Base-by-base conservation (phyloP, 129 eudicot genomes). In the Chrysanthemum makinoi region DNA sequence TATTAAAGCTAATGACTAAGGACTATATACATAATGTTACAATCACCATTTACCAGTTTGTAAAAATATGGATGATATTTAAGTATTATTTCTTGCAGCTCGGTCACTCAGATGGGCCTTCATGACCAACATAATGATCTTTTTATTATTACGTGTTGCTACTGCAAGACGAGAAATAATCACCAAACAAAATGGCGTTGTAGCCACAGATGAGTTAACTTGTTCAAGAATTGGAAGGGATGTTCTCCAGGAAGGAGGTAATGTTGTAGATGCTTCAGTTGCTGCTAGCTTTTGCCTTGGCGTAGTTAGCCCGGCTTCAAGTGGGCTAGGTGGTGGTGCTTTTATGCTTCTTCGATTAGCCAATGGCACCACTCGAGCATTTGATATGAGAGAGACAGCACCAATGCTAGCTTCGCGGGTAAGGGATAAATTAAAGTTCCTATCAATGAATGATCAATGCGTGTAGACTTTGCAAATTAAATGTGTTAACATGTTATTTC, bases 261-360 rank as follows among this genome's bases (percentile, higher is more conserved):
- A 87, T 26, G 95, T 86, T 19, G 69, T 87, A 12, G 95, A 87
- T 68, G 95, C 95, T 56, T 75, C 90, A 16, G 82, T 87, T 49
- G 95, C 87, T n/a, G 80, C 87, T 13, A 82, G 88, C 57, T 75
- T 85, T 19, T 87, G 95, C 77, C 72, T 84, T 15, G 95, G 95
- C 6, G 95, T 87, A 6, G 86, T 87, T 11, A 80, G 86, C 86
- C 84, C 89, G 1, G 86, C 82, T 8, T 84, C 90, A 16, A 82
- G 90, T 72, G 95, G 95, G 71, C 60, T 87, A 53, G 95, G 95
- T 28, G 95, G 95, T 13, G 95, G 90, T 39, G 90, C 80, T 15
- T 87, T 87, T 33, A 82, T 87, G 95, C 75, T 87, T 26, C 77
- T 87, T 3, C 61, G 81, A 4, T 77, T 74, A 52, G 83, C 84